Evolutionary conservation across 352 stramenopile species (phyloP).

Genomic region (Globisporangium perplexum): DNA sequence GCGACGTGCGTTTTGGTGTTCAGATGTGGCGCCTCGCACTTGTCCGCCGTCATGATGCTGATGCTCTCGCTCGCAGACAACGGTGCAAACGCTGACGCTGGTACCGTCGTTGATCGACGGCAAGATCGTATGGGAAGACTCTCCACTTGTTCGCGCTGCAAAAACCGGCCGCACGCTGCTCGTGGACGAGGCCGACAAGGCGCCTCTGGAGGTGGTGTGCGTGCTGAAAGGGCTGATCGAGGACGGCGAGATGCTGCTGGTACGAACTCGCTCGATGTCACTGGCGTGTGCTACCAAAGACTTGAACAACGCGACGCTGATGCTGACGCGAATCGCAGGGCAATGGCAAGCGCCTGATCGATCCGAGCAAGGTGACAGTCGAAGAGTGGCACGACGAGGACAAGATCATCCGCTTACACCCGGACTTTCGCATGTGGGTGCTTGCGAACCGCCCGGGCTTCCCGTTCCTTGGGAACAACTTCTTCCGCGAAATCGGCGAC

Average conservation of each 20-base stretch:
- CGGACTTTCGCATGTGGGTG: conserved; percentile 92
- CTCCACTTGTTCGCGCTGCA: conserved; percentile 91
- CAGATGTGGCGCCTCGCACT: not conserved
- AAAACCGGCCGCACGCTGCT: conserved; percentile 90
- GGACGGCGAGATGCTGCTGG: conserved; percentile 93
- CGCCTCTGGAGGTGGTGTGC: conserved; percentile 92
- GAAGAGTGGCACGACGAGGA: conserved; percentile 58
- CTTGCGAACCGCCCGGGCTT: conserved; percentile 95
- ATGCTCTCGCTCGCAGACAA: conserved; percentile 57
- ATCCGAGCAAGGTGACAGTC: conserved; percentile 57
- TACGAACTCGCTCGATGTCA: conserved; percentile 10
- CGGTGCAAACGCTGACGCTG: conserved; percentile 90
- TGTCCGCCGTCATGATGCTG: not conserved
- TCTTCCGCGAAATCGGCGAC: conserved; percentile 92
- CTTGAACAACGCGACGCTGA: not conserved
- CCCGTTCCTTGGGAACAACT: conserved; percentile 97
- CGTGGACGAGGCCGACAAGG: conserved; percentile 96
- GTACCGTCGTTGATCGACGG: conserved; percentile 87
- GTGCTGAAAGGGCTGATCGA: conserved; percentile 95
- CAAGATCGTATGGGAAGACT: conserved; percentile 90
- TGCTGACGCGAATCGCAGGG: conserved; percentile 23
- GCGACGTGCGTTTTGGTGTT: conserved; percentile 65
- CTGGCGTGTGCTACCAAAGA: not conserved
- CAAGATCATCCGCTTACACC: conserved; percentile 89
- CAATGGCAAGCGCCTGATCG: conserved; percentile 85